Conservation (phyloP, 306 rosid genomes). For the Benincasa hispida region DNA sequence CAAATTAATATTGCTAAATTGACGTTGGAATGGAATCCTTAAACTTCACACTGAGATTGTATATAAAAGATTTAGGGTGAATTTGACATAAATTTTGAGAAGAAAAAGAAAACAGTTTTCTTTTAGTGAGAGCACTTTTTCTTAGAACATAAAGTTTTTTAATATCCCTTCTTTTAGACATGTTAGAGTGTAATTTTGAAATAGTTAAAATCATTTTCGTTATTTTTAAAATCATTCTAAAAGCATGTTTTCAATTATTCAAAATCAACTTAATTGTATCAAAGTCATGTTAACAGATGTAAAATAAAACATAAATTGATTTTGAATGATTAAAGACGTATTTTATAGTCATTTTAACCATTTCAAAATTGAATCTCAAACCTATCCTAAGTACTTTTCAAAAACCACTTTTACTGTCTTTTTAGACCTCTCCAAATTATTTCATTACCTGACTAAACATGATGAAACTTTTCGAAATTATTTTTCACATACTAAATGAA, state of each 20-base stretch:
- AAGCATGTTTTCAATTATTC: not conserved
- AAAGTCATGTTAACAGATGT: not conserved
- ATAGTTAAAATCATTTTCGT: too few relatives aligned
- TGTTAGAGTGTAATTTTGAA: too few relatives aligned
- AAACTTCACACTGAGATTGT: not conserved
- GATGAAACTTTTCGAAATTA: not conserved
- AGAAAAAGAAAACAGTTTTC: not conserved
- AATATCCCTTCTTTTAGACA: too few relatives aligned
- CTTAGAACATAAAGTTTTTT: too few relatives aligned
- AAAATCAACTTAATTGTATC: not conserved
- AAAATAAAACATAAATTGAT: too few relatives aligned
- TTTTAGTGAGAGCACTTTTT: not conserved
- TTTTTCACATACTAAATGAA: not conserved
- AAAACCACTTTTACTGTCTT: not conserved
- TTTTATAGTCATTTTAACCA: not conserved
- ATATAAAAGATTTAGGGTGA: not conserved
- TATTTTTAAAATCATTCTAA: too few relatives aligned
- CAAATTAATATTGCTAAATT: not conserved
- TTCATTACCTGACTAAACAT: not conserved
- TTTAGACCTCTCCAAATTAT: not conserved
- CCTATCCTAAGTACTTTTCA: not conserved
- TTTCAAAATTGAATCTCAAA: too few relatives aligned
- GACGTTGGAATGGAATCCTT: not conserved
- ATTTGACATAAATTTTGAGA: not conserved
- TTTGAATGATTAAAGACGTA: too few relatives aligned